Percentiles rank a stretch among this genome's conserved stretches.
phyloP scores from a whole-genome alignment of 768 basidiomycete genomes.

The Suillus sp. region DNA sequence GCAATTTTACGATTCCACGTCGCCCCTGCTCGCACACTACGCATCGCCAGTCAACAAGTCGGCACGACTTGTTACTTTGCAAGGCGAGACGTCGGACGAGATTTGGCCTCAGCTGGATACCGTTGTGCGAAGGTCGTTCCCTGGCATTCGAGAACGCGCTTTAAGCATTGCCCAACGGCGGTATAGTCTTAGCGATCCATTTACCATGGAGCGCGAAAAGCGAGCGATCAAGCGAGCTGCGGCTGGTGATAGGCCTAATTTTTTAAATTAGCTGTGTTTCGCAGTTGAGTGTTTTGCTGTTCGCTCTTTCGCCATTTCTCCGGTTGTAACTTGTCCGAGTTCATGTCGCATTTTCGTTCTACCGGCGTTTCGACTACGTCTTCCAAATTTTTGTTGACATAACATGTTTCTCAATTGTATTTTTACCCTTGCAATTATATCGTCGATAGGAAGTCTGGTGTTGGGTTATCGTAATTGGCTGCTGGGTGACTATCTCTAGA shows the following conservation, averaged over 20 bases:
- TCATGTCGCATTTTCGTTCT: not conserved
- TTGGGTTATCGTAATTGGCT: not conserved
- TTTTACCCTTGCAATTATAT: constrained; percentile 1
- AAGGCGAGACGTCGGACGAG: constrained; percentile 80
- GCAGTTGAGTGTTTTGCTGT: not conserved
- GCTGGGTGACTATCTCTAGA: not conserved
- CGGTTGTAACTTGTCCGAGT: not conserved
- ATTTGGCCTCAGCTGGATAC: constrained; percentile 86
- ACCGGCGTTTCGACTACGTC: not conserved
- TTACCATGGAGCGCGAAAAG: constrained; percentile 36
- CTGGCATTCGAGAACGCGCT: constrained; percentile 54
- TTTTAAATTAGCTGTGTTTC: not conserved
- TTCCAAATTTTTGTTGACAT: not conserved
- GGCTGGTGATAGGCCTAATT: constrained; percentile 15
- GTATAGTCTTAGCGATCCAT: constrained; percentile 56
- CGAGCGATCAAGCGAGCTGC: constrained; percentile 18
- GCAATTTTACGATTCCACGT: constrained; percentile 78
- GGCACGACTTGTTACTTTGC: constrained; percentile 55
- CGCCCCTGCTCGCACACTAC: constrained; percentile 81
- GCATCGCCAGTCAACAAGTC: constrained; percentile 38
- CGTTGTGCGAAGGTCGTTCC: constrained; percentile 58
- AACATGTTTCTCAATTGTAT: constrained; percentile 4
- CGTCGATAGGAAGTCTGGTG: not conserved
- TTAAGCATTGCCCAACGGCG: constrained; percentile 44
- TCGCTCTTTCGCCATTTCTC: not conserved